These are phyloP conservation scores for Dictyophora rubrovolvata DNA, from an alignment of 768 basidiomycete species.

Conservation along the genomic window DNA sequence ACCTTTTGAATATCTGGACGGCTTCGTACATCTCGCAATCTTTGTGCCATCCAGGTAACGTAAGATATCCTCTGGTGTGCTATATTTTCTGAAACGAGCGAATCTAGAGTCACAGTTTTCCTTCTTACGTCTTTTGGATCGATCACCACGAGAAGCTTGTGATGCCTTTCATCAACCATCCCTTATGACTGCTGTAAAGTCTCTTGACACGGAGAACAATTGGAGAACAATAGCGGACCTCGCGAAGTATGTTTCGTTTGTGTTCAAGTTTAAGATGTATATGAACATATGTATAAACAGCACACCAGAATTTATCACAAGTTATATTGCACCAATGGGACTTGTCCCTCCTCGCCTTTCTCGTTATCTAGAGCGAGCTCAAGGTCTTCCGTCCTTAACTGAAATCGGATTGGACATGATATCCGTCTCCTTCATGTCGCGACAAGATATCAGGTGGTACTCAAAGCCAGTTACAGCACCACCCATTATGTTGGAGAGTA, in stretches of 20 bases:
- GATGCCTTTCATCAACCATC: conserved; percentile 48
- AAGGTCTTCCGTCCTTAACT: conserved; percentile 42
- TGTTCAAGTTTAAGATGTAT: background rate
- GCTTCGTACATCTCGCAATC: conserved; percentile 71
- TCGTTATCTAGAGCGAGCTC: conserved; percentile 24
- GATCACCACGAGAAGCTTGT: conserved; percentile 57
- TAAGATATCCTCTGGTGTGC: background rate
- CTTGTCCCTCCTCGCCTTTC: conserved; percentile 25
- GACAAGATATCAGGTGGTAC: conserved; percentile 74
- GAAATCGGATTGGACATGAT: conserved; percentile 55
- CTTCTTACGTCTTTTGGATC: conserved; percentile 62
- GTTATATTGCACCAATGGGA: conserved; percentile 24
- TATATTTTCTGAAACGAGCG: background rate
- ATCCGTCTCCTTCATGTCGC: conserved; percentile 71
- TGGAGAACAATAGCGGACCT: conserved; percentile 26
- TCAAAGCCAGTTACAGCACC: conserved; percentile 82
- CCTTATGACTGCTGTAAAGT: conserved; percentile 44
- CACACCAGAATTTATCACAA: conserved; percentile 43
- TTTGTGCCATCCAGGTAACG: conserved; percentile 48
- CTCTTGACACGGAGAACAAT: conserved; percentile 33
- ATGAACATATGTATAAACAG: conserved; percentile 23
- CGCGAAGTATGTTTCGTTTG: conserved; percentile 8
- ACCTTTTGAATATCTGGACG: conserved; percentile 85
- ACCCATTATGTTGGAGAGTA: conserved; percentile 60
- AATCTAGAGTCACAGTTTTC: conserved; percentile 51